Conservation (phyloP, 2,329 filamentous ascomycete genomes). For the Diaporthe citri region DNA sequence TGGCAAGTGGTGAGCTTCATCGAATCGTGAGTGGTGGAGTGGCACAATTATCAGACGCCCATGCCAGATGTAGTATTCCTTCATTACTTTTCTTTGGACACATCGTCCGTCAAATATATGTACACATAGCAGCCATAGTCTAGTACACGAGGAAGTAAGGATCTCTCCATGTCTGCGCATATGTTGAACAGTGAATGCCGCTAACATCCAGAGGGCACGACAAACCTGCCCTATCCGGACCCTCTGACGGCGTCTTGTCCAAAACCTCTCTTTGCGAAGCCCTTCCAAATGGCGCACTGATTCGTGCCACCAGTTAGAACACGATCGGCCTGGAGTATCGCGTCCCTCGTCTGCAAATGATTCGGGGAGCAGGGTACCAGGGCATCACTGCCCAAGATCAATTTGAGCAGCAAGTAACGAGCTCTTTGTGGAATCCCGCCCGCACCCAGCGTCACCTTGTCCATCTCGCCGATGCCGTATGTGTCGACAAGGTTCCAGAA, state of each 20-base stretch:
- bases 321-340: neutral
- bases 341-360: neutral
- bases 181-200: no score
- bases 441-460: neutral
- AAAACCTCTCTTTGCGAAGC: neutral
- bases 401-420: neutral
- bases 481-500: neutral
- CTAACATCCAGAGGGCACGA: neutral
- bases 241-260: slow-evolving; percentile 4
- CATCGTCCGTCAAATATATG: no score
- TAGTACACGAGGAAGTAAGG: no score
- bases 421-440: neutral
- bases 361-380: neutral
- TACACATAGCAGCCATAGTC: no score
- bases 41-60: no score
- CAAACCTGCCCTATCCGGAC: neutral
- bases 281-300: slow-evolving; percentile 5
- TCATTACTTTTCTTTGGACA: no score
- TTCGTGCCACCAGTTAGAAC: neutral
- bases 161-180: neutral
- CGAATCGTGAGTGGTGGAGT: no score
- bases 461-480: neutral
- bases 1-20: no score
- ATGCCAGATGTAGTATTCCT: no score
- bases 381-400: neutral